phyloP scores from a whole-genome alignment of 208 protist species.

The Acanthamoeba sp. region DNA sequence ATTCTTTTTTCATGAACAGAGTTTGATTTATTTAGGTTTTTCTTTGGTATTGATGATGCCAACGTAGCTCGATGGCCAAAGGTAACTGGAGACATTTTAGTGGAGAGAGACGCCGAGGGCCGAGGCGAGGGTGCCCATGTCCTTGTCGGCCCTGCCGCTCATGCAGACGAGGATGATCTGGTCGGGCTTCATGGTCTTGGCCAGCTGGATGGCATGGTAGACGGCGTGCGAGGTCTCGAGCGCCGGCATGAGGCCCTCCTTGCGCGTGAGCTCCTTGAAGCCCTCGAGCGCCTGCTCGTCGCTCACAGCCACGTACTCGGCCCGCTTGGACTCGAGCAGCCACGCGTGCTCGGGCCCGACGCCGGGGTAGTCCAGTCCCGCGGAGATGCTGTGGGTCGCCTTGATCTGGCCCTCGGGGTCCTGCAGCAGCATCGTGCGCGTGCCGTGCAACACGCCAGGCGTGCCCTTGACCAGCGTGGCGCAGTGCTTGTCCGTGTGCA shows the following conservation, averaged over 20 bases:
- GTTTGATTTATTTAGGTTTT: too few species aligned
- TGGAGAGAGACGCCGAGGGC: not conserved
- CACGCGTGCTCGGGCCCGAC: conserved; percentile 91
- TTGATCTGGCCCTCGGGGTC: conserved; percentile 88
- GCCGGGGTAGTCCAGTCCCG: conserved; percentile 92
- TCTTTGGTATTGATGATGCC: too few species aligned
- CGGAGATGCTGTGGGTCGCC: conserved; percentile 90
- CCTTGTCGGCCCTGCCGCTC: conserved; percentile 91
- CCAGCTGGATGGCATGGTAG: conserved; percentile 85
- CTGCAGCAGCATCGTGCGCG: conserved; percentile 89
- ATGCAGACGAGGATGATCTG: conserved; percentile 88
- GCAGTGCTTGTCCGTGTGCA: conserved; percentile 86
- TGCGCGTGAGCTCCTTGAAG: conserved; percentile 80
- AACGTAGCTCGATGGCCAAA: too few species aligned
- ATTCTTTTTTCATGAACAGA: too few species aligned
- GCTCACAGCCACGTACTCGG: conserved; percentile 87
- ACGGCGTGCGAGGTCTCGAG: conserved; percentile 92
- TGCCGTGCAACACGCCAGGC: conserved; percentile 88
- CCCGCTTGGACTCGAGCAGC: conserved; percentile 73
- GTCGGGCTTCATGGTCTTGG: conserved; percentile 84
- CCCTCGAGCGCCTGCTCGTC: conserved; percentile 86
- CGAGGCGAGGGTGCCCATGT: conserved; percentile 86
- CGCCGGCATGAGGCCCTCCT: conserved; percentile 91
- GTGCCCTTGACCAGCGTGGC: conserved; percentile 86
- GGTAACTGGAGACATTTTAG: too few species aligned